A percentile compares a stretch with the other conserved stretches of the same genome.
These are phyloP conservation scores for Coemansia sp. DNA, from an alignment of 192 early-diverging fungal genomes.

Conservation along the genomic window DNA sequence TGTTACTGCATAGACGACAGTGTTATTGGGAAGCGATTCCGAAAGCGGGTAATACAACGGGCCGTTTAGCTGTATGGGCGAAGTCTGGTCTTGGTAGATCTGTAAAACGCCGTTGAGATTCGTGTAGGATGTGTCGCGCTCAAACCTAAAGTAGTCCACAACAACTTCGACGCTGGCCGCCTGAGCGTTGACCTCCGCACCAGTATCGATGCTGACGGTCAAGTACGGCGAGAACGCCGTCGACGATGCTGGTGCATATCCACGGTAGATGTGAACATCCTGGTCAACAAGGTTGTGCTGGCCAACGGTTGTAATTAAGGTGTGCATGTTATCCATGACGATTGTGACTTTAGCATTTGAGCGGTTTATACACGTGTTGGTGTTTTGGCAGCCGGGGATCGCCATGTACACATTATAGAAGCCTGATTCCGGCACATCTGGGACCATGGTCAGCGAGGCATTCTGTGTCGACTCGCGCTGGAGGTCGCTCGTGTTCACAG, in stretches of 20 bases:
- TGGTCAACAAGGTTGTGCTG: slow-evolving; percentile 54
- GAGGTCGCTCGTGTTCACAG: slow-evolving; percentile 27
- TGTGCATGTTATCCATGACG: slow-evolving; percentile 20
- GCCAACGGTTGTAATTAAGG: slow-evolving; percentile 33
- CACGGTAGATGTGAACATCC: slow-evolving; percentile 52
- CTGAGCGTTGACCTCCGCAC: slow-evolving; percentile 18
- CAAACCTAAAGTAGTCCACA: slow-evolving; percentile 39
- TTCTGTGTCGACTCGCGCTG: slow-evolving; percentile 17
- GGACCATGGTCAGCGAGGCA: slow-evolving; percentile 35
- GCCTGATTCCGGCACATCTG: slow-evolving; percentile 64
- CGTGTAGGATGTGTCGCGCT: slow-evolving; percentile 41
- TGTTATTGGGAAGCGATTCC: slow-evolving; percentile 41
- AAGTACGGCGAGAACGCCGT: slow-evolving; percentile 56
- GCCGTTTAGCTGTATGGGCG: slow-evolving; percentile 14
- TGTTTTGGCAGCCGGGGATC: slow-evolving; percentile 63
- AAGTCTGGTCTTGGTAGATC: slow-evolving; percentile 23
- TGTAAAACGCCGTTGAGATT: slow-evolving; percentile 51
- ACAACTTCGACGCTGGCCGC: slow-evolving; percentile 40
- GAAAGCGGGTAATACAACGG: slow-evolving; percentile 47
- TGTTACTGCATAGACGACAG: slow-evolving; percentile 56
- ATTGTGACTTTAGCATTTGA: slow-evolving; percentile 32
- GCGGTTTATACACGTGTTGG: slow-evolving; percentile 50
- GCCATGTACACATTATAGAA: slow-evolving; percentile 61
- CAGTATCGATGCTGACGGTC: slow-evolving; percentile 39
- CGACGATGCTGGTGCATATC: slow-evolving; percentile 57